phyloP scores from a whole-genome alignment of 2,329 filamentous ascomycete genomes.

The Bipolaris sorokiniana region DNA sequence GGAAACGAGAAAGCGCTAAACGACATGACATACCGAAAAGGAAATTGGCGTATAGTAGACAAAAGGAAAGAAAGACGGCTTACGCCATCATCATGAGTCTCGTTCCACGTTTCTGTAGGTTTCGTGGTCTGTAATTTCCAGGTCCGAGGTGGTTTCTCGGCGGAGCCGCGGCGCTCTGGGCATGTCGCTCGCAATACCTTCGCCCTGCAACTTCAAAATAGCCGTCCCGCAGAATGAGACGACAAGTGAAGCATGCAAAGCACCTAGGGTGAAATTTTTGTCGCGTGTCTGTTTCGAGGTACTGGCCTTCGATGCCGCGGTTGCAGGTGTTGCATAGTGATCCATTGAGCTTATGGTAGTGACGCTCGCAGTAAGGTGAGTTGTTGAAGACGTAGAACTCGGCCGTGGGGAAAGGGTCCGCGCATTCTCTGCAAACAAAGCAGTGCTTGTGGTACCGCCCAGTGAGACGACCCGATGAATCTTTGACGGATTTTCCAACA shows the following conservation, averaged over 20 bases:
- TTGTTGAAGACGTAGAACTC: conserved; percentile 93
- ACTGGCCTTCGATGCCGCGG: conserved; percentile 89
- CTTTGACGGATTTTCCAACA: conserved; percentile 89
- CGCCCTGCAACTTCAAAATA: conserved; percentile 87
- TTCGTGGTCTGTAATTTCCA: conserved; percentile 42
- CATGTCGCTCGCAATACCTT: conserved; percentile 87
- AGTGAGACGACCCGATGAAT: conserved; percentile 87
- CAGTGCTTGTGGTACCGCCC: conserved; percentile 95
- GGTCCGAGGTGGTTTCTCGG: conserved; percentile 49
- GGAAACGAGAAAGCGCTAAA: conserved; percentile 18
- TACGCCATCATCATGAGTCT: conserved; percentile 59
- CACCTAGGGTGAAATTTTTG: conserved; percentile 87
- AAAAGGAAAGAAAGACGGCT: conserved; percentile 16
- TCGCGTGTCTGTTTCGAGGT: conserved; percentile 78
- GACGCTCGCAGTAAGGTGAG: conserved; percentile 85
- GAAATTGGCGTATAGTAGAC: background rate
- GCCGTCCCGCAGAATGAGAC: conserved; percentile 74
- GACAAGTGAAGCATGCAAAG: conserved; percentile 83
- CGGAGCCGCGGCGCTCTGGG: conserved; percentile 62
- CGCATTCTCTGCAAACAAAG: conserved; percentile 88
- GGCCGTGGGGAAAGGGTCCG: conserved; percentile 78
- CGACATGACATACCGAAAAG: conserved; percentile 9
- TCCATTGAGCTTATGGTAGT: conserved; percentile 91
- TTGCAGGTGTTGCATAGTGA: conserved; percentile 83
- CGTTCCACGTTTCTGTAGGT: conserved; percentile 57